Evolutionary conservation across 148 eudicot species (phyloP), one percentile per base, ranked within the genome.

Genomic region (Pharnaceum exiguum): DNA sequence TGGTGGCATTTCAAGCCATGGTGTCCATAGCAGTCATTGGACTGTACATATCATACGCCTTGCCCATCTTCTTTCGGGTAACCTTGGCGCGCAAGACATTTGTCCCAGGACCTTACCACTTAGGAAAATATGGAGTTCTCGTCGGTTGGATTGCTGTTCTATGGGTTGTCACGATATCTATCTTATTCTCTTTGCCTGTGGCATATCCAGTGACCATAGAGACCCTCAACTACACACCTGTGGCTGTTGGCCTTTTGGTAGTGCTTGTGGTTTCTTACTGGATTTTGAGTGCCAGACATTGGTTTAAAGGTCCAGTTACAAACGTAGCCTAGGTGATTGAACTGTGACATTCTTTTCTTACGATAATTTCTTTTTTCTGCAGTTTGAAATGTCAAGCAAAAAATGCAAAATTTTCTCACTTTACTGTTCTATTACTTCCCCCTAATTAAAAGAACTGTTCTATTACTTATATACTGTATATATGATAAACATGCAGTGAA

Each of bases 1-100:
- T 75, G 66, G 99, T 93, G 54, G 99, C 99, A 28, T 93, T 93
- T 66, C 71, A 93, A 42, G 96, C 99, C 1, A 93, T 89, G 99
- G 95, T 82, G 46, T 93, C 99, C 11, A 82, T 89, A 63, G 91
- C 99, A 26, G 80, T 86, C 3, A 85, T 93, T 7, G 99, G 99
- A 16, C 85, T 93, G 40, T 93, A 89, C 87, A 89, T 89, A 45
- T 81, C 95, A 18, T 93, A 93, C 44, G 96, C 89, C 10, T 59
- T 93, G 46, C 95, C 99, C 12, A 89, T 93, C 55, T 82, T 93
- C 66, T 89, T 89, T 33, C 63, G 96, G 53, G 85, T 93, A 30
- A 93, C 96, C 45, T 60, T 89, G 62, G 96, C 99, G 39, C 83
- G 91, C 50, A 93, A 86, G 63, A 74, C 91, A 16, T 93, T 93